Base-by-base conservation (phyloP, 2,329 filamentous ascomycete species). In the Sordariomycetes sp. region DNA sequence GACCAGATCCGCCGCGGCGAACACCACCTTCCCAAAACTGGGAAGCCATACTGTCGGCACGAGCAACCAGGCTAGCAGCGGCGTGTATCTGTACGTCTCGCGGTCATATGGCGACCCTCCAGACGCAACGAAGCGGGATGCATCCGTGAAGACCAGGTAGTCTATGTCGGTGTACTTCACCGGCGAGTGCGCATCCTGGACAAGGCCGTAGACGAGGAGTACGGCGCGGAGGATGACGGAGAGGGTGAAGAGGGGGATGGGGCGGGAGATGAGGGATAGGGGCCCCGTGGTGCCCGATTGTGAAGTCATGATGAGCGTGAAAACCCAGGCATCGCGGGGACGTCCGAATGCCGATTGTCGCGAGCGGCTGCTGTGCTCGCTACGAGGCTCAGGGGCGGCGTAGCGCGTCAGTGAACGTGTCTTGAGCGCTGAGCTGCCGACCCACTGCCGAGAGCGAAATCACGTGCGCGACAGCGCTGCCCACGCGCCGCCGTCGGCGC, bases 101-200 rank as follows among this genome's bases (percentile, higher is more conserved):
- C 94, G 84, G 48, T 81, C 79, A 69, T 99, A 99, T 1, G 94
- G 94, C 0, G 88, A 89, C 53, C 74, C 72, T 3, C 81, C 81
- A 5, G 7, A 22, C 3, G 84, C 73, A 51, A 89, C 71, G 70
- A 87, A 92, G 62, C 88, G 87, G 2, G 94, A 83, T 28, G 94
- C 94, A 69, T 97, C 92, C 54, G 94, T 97, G 76, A 99, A 99
- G 69, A 99, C 94, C 62, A 90, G 84, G 72, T 99, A 99, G 77
- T 99, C 94, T 65, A 99, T 96, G 72, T 99, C 94, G 55, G 94
- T 99, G 76, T 97, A 99, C 73, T 97, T 97, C 67, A 99, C 74
- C 15, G 92, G 85, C 8, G 90, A 95, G 72, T 91, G 79, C 60
- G 89, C 86, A 72, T 99, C 94, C 74, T 99, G 94, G 77, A 89